phyloP scores from a whole-genome alignment of 345 rosid species.

The Noccaea caerulescens region DNA sequence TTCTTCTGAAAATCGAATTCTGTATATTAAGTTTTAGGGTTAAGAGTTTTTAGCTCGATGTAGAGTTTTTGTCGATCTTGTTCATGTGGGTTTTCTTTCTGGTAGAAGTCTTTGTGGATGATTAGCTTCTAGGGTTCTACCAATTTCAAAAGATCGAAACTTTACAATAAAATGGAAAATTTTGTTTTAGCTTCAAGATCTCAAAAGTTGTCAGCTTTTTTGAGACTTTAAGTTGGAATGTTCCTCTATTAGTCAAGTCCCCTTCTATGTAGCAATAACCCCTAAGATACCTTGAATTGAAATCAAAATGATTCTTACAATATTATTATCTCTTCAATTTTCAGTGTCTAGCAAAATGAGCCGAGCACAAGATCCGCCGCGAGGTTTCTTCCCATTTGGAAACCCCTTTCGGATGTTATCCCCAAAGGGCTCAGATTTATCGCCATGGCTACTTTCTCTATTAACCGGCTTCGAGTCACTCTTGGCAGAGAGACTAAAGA shows the following conservation, averaged over 20 bases:
- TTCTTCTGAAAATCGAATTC: slow-evolving; percentile 11
- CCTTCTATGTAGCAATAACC: background rate
- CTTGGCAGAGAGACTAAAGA: slow-evolving; percentile 64
- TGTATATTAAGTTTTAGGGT: slow-evolving; percentile 19
- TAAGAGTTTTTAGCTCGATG: slow-evolving; percentile 19
- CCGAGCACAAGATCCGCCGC: slow-evolving; percentile 72
- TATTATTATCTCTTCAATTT: background rate
- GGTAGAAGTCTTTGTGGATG: background rate
- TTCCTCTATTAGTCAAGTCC: slow-evolving; percentile 2
- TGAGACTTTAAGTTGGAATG: slow-evolving; percentile 2
- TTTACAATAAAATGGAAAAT: background rate
- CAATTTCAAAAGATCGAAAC: slow-evolving; percentile 1
- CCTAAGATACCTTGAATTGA: background rate
- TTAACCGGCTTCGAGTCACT: slow-evolving; percentile 65
- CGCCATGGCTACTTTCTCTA: slow-evolving; percentile 54
- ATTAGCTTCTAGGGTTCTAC: slow-evolving; percentile 7
- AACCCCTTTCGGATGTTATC: slow-evolving; percentile 83
- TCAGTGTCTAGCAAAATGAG: slow-evolving; percentile 58
- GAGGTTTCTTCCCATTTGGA: slow-evolving; percentile 78
- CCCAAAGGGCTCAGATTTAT: slow-evolving; percentile 71
- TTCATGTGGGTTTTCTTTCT: background rate
- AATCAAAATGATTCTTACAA: slow-evolving; percentile 15
- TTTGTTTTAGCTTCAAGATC: slow-evolving; percentile 18
- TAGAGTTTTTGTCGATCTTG: slow-evolving; percentile 11
- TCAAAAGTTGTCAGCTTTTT: slow-evolving; percentile 34